Base-by-base conservation (phyloP, 768 basidiomycete genomes). In the Lactarius hatsudake region DNA sequence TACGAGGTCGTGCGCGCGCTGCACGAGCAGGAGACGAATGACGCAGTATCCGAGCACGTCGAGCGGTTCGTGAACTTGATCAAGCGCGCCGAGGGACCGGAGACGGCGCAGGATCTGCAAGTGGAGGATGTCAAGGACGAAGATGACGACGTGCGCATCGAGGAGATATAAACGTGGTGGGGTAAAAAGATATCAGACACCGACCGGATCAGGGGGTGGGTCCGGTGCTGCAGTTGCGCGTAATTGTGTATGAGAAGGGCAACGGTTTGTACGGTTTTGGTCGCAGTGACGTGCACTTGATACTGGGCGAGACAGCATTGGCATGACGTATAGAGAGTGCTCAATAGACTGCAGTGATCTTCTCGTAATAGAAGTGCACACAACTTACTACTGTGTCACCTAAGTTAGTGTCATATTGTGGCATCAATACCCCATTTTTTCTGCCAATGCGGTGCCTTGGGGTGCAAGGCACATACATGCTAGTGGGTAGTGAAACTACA, bases 31-130 rank as follows among this genome's bases (percentile, higher is more conserved):
- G 97, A 98, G 77, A 82, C 78, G 7, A 89, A 89, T 23, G 93
- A 94, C 53, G 87, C 88, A 78, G 94, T 96, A 57, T 86, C 88
- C 2, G 93, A 94, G 74, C 88, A 90, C 54, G 90, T 97, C 48
- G 93, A 94, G 73, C 86, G 94, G 18, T 79, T 98, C 9, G 97
- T 98, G 4, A 88, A 84, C 69, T 78, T 98, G n/a, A 75, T 99
- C 43, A 87, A 95, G 72, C 84, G 93, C 1, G 85, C 88, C 0
- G 94, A 96, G 74, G 86, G 83, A 3, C 77, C 80, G 5, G 80
- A 84, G 10, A 81, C 81, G 10, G 70, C 75, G 5, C 73, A 72
- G n/a, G 80, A 82, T 45, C 78, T 76, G 59, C 78, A 74, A 20
- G 64, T 64, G 26, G 70, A 69, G 53, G 72, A 68, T 73, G 64